Evolutionary conservation across 306 rosid genomes (phyloP), one percentile per base, ranked within the genome.

Genomic region (Glycine tomentella): DNA sequence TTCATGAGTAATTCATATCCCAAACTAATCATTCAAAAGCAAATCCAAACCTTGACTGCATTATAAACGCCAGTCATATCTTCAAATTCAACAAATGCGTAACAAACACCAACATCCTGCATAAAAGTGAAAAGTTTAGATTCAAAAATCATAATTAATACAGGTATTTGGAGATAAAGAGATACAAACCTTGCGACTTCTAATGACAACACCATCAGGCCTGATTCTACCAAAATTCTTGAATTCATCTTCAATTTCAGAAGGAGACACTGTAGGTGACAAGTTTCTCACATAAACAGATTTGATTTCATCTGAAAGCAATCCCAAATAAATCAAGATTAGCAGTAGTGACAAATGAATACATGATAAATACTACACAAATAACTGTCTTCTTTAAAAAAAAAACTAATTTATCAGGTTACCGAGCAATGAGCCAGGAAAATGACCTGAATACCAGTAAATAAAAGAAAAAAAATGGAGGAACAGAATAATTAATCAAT

Each of bases 21-120:
- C 45, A 86, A 78, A 78, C 50, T 64, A 8, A 42, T 11, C 11
- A 72, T 44, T 16, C 55, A 58, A 53, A 81, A 53, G 34, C 11
- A 68, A 67, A 81, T 62, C 42, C 82, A 78, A 74, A 95, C 99
- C 99, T 91, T 86, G 88, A 95, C 86, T 49, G 99, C 98, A 79
- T 91, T 95, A 61, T 87, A 96, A 80, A 95, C 98, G 16, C 99
- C 96, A 7, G 86, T 75, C 82, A 90, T 84, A 68, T 93, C 97
- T 90, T 93, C 96, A 38, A 95, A 95, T 84, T 95, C 98, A 76
- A 95, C 96, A 86, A 95, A 95, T 56, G 99, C 99, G 33, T 95
- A 95, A 88, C 99, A 93, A 53, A 93, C 94, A 57, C 99, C 99
- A 85, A 95, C 94, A 75, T 95, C 99, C 98, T 95, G 95, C 72